Conservation (phyloP, 2,329 filamentous ascomycete genomes). For the Paradendryphiella salina region DNA sequence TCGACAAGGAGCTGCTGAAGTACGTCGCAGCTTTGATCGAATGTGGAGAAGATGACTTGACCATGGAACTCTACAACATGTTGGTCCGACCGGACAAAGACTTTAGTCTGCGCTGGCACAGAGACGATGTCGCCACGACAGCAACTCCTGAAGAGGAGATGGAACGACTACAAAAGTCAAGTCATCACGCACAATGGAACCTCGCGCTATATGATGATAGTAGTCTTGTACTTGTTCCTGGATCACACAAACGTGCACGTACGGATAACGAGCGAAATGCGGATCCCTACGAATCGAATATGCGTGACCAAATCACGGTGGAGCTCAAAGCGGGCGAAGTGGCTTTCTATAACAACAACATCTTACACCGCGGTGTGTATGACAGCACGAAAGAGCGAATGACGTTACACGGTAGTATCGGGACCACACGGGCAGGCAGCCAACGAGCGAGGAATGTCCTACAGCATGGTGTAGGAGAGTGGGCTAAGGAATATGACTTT, state of each 20-base stretch:
- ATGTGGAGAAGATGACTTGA: slow-evolving; percentile 60
- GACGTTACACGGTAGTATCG: slow-evolving; percentile 74
- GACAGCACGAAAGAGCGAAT: slow-evolving; percentile 61
- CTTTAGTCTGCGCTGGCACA: slow-evolving; percentile 81
- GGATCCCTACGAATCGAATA: slow-evolving; percentile 62
- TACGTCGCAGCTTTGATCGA: slow-evolving; percentile 68
- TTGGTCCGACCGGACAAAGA: slow-evolving; percentile 71
- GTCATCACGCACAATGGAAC: slow-evolving; percentile 85
- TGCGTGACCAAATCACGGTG: slow-evolving; percentile 69
- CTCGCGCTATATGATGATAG: slow-evolving; percentile 76
- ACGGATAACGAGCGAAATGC: slow-evolving; percentile 71
- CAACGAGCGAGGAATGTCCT: slow-evolving; percentile 70
- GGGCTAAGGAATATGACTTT: slow-evolving; percentile 65
- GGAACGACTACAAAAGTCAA: slow-evolving; percentile 60
- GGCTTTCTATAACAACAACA: slow-evolving; percentile 90
- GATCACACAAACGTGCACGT: slow-evolving; percentile 70
- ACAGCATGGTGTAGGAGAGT: slow-evolving; percentile 72
- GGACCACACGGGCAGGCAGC: slow-evolving; percentile 59
- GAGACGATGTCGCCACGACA: slow-evolving; percentile 75
- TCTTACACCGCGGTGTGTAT: slow-evolving; percentile 74
- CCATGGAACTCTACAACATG: slow-evolving; percentile 88
- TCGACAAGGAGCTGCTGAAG: slow-evolving; percentile 64
- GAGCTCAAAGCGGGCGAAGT: slow-evolving; percentile 72
- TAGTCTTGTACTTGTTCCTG: slow-evolving; percentile 73
- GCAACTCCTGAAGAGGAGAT: slow-evolving; percentile 70